A percentile compares a stretch with the other conserved stretches of the same genome.
phyloP scores from a whole-genome alignment of 2,329 filamentous ascomycete genomes.

The Graphium sp. region DNA sequence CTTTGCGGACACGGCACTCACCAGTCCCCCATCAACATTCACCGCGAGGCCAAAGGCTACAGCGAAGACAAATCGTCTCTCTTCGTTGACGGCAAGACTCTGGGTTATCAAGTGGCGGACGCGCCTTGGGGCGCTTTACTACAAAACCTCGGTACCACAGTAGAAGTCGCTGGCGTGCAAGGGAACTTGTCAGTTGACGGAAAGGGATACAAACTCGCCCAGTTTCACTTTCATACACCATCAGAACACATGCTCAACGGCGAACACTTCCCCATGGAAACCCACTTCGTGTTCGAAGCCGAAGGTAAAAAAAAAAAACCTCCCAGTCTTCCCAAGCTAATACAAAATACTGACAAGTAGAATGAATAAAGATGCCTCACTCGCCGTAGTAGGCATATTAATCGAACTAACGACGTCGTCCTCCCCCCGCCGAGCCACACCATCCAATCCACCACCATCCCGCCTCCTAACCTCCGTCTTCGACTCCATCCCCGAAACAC shows the following conservation, averaged over 20 bases:
- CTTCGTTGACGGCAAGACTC: slow-evolving; percentile 11
- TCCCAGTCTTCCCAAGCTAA: not conserved
- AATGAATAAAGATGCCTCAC: slow-evolving; percentile 11
- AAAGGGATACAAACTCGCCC: slow-evolving; percentile 23
- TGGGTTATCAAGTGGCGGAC: slow-evolving; percentile 18
- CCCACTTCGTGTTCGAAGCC: slow-evolving; percentile 22
- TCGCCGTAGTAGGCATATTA: slow-evolving; percentile 19
- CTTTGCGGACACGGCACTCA: slow-evolving; percentile 27
- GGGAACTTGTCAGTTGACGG: slow-evolving; percentile 24
- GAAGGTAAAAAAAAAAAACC: slow-evolving; percentile 3
- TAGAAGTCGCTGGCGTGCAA: slow-evolving; percentile 27
- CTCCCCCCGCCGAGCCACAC: slow-evolving; percentile 5
- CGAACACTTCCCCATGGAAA: slow-evolving; percentile 20
- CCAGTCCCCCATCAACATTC: slow-evolving; percentile 42
- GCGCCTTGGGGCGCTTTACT: slow-evolving; percentile 20
- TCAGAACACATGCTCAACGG: slow-evolving; percentile 37
- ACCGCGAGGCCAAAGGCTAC: too few relatives aligned
- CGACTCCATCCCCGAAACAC: slow-evolving; percentile 18
- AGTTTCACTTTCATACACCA: slow-evolving; percentile 45
- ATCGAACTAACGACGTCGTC: slow-evolving; percentile 13
- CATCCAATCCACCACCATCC: slow-evolving; percentile 1
- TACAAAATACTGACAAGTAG: not conserved
- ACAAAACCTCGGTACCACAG: slow-evolving; percentile 32
- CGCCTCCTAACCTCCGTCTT: slow-evolving; percentile 18
- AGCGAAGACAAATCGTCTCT: slow-evolving; percentile 7